Percentiles rank a stretch among this genome's conserved stretches.
phyloP scores from a whole-genome alignment of 2,329 filamentous ascomycete species.

The Aspergillus sp. region DNA sequence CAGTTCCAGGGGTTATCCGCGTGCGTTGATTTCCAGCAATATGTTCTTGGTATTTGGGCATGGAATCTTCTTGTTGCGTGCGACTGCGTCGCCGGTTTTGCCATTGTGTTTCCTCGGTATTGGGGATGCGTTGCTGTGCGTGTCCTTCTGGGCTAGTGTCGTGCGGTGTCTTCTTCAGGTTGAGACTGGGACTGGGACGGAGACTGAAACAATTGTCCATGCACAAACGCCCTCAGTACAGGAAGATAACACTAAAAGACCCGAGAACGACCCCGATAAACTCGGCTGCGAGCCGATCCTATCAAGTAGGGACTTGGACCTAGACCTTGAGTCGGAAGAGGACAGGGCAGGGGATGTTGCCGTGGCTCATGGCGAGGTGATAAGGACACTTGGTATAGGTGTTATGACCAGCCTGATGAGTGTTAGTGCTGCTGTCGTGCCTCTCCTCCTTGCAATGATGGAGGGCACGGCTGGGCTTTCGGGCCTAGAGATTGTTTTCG shows the following conservation, averaged over 20 bases:
- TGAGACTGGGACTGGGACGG: too few relatives aligned
- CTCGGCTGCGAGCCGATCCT: background rate
- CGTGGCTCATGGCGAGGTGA: background rate
- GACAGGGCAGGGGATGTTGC: background rate
- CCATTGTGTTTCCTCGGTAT: background rate
- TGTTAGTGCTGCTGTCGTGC: conserved; percentile 1
- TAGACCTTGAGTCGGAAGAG: background rate
- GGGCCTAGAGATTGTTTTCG: conserved; percentile 7
- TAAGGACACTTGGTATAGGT: conserved; percentile 1
- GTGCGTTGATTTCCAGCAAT: background rate
- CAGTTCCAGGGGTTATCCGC: background rate
- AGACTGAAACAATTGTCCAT: background rate
- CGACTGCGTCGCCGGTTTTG: background rate
- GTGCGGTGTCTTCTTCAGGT: background rate
- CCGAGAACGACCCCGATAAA: background rate
- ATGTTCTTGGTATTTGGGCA: background rate
- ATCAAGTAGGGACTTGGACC: background rate
- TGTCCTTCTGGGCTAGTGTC: conserved; percentile 3
- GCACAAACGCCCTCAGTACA: background rate
- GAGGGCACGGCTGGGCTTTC: background rate
- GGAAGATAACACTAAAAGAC: background rate
- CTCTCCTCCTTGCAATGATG: background rate
- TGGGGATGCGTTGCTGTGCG: background rate
- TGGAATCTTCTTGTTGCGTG: background rate
- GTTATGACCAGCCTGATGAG: conserved; percentile 11